phyloP scores from a whole-genome alignment of 192 early-diverging fungal genomes.

The Linnemannia zychae region DNA sequence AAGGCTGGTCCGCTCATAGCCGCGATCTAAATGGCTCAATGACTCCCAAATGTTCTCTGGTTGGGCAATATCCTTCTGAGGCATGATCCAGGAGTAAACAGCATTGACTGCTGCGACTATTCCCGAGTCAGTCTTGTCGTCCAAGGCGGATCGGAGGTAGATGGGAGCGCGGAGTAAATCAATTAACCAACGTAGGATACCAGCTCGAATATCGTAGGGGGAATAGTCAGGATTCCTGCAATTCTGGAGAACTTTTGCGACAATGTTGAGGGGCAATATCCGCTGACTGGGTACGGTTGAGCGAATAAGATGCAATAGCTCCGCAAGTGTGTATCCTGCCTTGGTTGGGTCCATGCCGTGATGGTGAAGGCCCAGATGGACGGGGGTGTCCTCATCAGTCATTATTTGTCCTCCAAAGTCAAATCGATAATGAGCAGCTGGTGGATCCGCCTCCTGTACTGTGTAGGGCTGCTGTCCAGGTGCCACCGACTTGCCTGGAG shows the following conservation, averaged over 20 bases:
- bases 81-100: conserved; percentile 59
- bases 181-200: conserved; percentile 56
- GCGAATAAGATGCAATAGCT: conserved; percentile 84
- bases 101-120: conserved; percentile 64
- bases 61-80: conserved; percentile 10
- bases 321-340: conserved; percentile 89
- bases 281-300: conserved; percentile 88
- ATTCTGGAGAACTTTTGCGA: conserved; percentile 72
- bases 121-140: conserved; percentile 74
- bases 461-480: conserved; percentile 65
- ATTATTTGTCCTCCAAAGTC: conserved; percentile 84
- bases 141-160: conserved; percentile 74
- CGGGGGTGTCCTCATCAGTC: conserved; percentile 65
- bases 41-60: conserved; percentile 61
- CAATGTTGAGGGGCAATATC: conserved; percentile 72
- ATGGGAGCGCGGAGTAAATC: conserved; percentile 59
- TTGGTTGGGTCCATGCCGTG: conserved; percentile 88
- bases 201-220: conserved; percentile 32
- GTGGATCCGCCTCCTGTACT: conserved; percentile 61
- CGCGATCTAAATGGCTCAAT: conserved; percentile 37
- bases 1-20: conserved; percentile 46
- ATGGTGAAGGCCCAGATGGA: conserved; percentile 85
- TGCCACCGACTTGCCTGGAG: conserved; percentile 56
- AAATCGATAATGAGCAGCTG: conserved; percentile 75
- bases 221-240: conserved; percentile 48